Conservation (phyloP, 306 rosid genomes). For the Oemleria cerasiformis region DNA sequence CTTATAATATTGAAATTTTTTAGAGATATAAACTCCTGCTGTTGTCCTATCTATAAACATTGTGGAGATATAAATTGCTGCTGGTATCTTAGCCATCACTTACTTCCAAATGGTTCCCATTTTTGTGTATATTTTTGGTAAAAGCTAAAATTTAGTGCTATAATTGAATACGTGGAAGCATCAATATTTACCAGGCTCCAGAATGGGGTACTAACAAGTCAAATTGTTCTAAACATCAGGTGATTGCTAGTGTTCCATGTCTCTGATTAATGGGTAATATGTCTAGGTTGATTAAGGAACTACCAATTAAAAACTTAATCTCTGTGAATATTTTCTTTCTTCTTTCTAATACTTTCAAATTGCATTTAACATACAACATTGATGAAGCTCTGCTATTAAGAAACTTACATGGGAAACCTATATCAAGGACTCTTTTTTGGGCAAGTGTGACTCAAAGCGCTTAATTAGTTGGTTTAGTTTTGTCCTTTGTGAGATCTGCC, state of each 20-base stretch:
- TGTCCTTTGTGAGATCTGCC: neutral
- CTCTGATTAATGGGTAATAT: neutral
- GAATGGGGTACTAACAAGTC: neutral
- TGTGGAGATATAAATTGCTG: neutral
- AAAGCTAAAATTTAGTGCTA: neutral
- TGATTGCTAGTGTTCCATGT: neutral
- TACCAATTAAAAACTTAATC: neutral
- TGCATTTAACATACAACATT: neutral
- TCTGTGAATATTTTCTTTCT: neutral
- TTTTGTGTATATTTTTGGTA: neutral
- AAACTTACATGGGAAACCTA: neutral
- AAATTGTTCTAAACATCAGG: neutral
- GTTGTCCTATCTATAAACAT: neutral
- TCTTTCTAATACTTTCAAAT: neutral
- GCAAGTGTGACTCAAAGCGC: neutral
- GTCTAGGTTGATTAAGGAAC: neutral
- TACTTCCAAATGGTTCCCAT: neutral
- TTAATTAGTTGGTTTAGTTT: neutral
- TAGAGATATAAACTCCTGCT: neutral
- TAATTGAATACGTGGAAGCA: neutral
- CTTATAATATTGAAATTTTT: no score
- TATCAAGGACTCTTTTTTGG: neutral
- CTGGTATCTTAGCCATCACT: neutral
- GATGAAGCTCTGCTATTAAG: neutral
- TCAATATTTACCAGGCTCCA: neutral